Evolutionary conservation across 2,329 filamentous ascomycete genomes (phyloP).

Genomic region (Daldinia sp.): DNA sequence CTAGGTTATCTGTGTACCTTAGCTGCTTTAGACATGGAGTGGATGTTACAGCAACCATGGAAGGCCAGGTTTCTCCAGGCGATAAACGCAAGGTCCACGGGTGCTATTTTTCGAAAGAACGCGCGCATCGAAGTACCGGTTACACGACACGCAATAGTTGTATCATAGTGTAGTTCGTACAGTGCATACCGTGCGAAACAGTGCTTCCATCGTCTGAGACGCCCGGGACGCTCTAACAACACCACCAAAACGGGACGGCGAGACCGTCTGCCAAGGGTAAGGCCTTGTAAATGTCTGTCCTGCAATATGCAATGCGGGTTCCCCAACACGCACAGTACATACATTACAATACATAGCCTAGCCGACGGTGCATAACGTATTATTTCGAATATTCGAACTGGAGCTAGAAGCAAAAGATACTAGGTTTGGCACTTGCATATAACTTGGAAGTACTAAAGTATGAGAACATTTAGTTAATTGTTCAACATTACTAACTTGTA

Average conservation of each 20-base stretch:
- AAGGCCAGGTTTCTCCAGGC: constrained; percentile 1
- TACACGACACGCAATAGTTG: constrained; percentile 7
- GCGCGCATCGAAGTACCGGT: constrained; percentile 19
- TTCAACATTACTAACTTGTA: too few relatives aligned
- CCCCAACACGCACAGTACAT: constrained; percentile 37
- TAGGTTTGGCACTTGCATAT: too few relatives aligned
- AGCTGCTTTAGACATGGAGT: too few relatives aligned
- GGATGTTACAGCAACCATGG: background rate
- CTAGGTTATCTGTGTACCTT: constrained; percentile 4
- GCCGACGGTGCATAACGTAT: constrained; percentile 23
- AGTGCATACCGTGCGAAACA: constrained; percentile 28
- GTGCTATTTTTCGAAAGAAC: constrained; percentile 17
- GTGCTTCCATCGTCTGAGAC: constrained; percentile 16
- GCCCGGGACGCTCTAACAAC: constrained; percentile 16
- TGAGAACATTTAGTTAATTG: background rate
- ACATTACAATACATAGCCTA: constrained; percentile 11
- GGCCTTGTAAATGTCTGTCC: constrained; percentile 38
- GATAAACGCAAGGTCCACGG: constrained; percentile 3
- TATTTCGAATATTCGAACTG: constrained; percentile 16
- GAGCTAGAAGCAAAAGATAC: constrained; percentile 14
- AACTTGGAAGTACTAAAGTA: too few relatives aligned
- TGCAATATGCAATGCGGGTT: constrained; percentile 41
- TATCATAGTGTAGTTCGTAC: constrained; percentile 11
- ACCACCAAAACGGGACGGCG: constrained; percentile 16
- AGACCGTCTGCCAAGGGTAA: constrained; percentile 37